Percentiles rank a stretch among this genome's conserved stretches.
Evolutionary conservation across 2,329 filamentous ascomycete species (phyloP).

Genomic region (Calonectria pseudoreteaudii): DNA sequence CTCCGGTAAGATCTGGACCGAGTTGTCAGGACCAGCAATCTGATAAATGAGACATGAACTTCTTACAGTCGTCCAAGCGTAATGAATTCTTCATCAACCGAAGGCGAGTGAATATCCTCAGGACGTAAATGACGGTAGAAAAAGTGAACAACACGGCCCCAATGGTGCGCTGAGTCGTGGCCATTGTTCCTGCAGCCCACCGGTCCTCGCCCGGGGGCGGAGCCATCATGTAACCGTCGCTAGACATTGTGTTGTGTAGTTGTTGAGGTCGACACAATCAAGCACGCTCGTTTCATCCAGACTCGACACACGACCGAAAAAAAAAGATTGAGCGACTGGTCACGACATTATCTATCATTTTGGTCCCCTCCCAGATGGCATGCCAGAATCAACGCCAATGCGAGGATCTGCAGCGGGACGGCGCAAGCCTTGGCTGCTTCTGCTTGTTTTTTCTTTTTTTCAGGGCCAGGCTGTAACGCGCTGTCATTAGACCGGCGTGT

Average conservation of each 20-base stretch:
- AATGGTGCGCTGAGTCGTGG: slow-evolving; percentile 10
- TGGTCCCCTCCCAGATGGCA: background rate
- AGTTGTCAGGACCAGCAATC: background rate
- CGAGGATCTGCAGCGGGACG: slow-evolving; percentile 3
- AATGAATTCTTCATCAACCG: background rate
- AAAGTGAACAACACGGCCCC: background rate
- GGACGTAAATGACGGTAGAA: background rate
- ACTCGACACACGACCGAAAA: background rate
- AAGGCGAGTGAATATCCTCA: background rate
- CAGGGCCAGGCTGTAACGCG: background rate
- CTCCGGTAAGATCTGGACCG: slow-evolving; percentile 28
- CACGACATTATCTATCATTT: slow-evolving; percentile 7
- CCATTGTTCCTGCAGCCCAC: slow-evolving; percentile 30
- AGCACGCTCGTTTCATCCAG: background rate
- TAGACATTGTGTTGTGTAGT: slow-evolving; percentile 19
- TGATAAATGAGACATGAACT: background rate
- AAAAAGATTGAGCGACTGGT: background rate
- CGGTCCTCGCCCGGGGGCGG: slow-evolving; percentile 30
- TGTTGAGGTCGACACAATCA: background rate
- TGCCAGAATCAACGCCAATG: background rate
- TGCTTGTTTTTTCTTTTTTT: background rate
- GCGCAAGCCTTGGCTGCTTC: background rate
- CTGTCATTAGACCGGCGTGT: background rate
- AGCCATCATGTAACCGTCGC: slow-evolving; percentile 36
- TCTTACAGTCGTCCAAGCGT: background rate